Conservation (phyloP, 108 stramenopile genomes). For the Licmophora abbreviata region DNA sequence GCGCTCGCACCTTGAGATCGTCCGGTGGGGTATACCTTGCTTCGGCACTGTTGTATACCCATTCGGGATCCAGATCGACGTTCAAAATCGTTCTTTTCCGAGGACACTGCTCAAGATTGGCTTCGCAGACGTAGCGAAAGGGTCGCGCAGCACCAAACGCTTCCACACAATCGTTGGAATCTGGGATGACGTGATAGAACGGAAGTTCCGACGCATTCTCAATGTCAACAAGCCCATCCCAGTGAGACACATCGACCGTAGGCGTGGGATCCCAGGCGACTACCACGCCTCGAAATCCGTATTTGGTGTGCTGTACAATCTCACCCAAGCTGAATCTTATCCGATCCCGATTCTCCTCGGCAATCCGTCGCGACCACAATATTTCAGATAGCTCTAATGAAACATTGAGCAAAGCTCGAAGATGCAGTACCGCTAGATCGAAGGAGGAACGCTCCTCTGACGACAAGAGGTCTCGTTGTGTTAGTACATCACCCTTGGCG, state of each 20-base stretch:
- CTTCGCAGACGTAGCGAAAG: constrained; percentile 71
- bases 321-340: constrained; percentile 59
- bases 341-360: constrained; percentile 19
- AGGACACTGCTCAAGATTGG: constrained; percentile 56
- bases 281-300: constrained; percentile 73
- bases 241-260: constrained; percentile 49
- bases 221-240: constrained; percentile 71
- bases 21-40: constrained; percentile 33
- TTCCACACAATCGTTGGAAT: constrained; percentile 50
- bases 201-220: constrained; percentile 59
- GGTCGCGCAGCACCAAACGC: constrained; percentile 60
- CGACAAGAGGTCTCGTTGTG: too few relatives aligned
- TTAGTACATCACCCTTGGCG: too few relatives aligned
- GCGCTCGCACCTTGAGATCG: constrained; percentile 19
- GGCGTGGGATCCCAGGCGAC: constrained; percentile 68
- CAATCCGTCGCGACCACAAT: constrained; percentile 32
- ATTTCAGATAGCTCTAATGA: constrained; percentile 42
- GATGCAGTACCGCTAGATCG: constrained; percentile 17
- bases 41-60: constrained; percentile 26
- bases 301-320: constrained; percentile 57
- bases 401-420: constrained; percentile 29
- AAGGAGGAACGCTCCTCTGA: too few relatives aligned
- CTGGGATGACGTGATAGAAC: constrained; percentile 71
- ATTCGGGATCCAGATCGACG: constrained; percentile 51
- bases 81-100: constrained; percentile 24